Evolutionary conservation across 495 filamentous ascomycete species (phyloP), one percentile per base, ranked within the genome.

Genomic region (Xylaria cubensis): DNA sequence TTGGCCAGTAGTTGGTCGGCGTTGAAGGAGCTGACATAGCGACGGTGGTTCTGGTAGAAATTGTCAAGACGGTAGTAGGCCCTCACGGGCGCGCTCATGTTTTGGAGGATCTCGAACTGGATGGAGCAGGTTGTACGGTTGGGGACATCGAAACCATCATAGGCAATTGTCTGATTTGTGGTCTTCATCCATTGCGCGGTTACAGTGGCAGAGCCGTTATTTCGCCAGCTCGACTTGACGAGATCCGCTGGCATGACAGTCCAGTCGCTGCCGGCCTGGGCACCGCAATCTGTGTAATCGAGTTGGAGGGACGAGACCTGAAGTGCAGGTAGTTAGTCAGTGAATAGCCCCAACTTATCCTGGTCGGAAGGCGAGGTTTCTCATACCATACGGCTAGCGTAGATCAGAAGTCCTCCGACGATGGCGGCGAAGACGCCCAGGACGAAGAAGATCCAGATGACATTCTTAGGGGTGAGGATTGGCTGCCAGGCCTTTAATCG

Each of bases 21-120:
- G 76, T 95, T 92, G 72, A 97, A 88, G 1, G 94, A 97, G 74
- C 92, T 90, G 51, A 97, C 95, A 73, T 99, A 99, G 80, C 95
- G 92, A 69, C 96, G 92, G 78, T 99, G 96, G 80, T 99, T 99
- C 80, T 99, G 96, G 84, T 98, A 99, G 85, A 99, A 99, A 81
- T 99, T 97, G 53, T 94, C 94, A 51, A 99, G 89, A 66, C 92
- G 92, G 82, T 99, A 99, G 83, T 97, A 98, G 79, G 97, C 87
- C 73, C 93, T 87, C 34, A 98, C 90, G 4, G 95, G 94, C 0
- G 95, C 89, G 12, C 86, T 84, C 75, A 99, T 87, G 34, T 88
- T 82, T 69, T 96, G 88, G 9, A 94, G 94, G 39, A 98, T 90
- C 36, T 88, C 84, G 83, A 98, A 97, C 44, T 85, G 80, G 10